Conservation (phyloP, 257 asterid species). For the Vinca minor region DNA sequence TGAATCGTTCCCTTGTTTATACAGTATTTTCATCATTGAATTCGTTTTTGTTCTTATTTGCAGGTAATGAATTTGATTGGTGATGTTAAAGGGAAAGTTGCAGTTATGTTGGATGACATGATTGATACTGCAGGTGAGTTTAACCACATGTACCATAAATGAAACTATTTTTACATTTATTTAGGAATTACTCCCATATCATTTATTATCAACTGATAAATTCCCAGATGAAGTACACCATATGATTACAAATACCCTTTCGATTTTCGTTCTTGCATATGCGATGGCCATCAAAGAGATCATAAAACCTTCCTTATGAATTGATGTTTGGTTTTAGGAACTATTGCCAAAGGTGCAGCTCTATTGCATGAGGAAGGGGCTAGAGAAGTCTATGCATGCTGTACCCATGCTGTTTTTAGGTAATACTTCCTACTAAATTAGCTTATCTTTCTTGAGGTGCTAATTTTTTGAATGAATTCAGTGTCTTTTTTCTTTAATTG, state of each 20-base stretch:
- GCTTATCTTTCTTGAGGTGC: not conserved
- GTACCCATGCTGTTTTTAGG: slow-evolving; percentile 98
- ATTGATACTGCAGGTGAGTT: slow-evolving; percentile 86
- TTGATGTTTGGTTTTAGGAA: slow-evolving; percentile 50
- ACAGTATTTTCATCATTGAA: not conserved
- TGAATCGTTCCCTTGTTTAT: slow-evolving; percentile 2
- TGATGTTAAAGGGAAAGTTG: slow-evolving; percentile 90
- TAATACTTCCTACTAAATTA: slow-evolving; percentile 11
- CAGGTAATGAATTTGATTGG: slow-evolving; percentile 96
- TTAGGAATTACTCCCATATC: not conserved
- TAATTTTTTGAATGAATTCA: not conserved
- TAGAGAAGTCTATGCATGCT: slow-evolving; percentile 91
- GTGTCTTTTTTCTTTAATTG: not conserved
- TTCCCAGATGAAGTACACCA: not conserved
- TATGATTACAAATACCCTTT: not conserved
- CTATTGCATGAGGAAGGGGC: slow-evolving; percentile 88
- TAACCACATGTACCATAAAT: not conserved
- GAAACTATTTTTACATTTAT: not conserved
- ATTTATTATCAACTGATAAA: not conserved
- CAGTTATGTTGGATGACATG: slow-evolving; percentile 97
- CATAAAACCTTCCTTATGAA: slow-evolving; percentile 6
- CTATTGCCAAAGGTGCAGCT: slow-evolving; percentile 91
- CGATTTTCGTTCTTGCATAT: not conserved
- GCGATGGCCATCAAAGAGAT: not conserved
- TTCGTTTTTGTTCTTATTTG: slow-evolving; percentile 1